A percentile compares a stretch with the other conserved stretches of the same genome.
Evolutionary conservation across 352 stramenopile species (phyloP).

Genomic region (Phytopythium cucurbitacearum): DNA sequence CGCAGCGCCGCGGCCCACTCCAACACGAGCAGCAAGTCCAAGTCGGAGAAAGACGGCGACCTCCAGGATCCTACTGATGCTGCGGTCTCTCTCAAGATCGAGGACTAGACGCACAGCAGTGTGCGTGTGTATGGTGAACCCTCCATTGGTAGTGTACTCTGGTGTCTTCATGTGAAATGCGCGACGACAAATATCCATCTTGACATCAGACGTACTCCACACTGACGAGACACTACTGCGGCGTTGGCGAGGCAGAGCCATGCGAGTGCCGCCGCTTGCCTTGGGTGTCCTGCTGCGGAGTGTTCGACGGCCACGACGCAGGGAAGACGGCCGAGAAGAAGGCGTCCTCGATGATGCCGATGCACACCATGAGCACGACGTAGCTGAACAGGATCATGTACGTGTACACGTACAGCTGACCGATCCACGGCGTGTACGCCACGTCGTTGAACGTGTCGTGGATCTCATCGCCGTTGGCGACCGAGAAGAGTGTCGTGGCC

Average conservation of each 20-base stretch:
- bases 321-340: slow-evolving; percentile 85
- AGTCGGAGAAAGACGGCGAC: slow-evolving; percentile 21
- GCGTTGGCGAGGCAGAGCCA: too few relatives aligned
- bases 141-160: too few relatives aligned
- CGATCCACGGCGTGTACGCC: slow-evolving; percentile 62
- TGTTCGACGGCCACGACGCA: slow-evolving; percentile 38
- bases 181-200: too few relatives aligned
- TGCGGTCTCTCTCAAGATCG: too few relatives aligned
- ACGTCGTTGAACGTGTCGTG: slow-evolving; percentile 81
- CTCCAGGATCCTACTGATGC: slow-evolving; percentile 10
- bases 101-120: too few relatives aligned
- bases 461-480: slow-evolving; percentile 87
- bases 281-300: slow-evolving; percentile 3
- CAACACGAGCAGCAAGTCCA: slow-evolving; percentile 10
- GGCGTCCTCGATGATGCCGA: slow-evolving; percentile 86
- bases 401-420: slow-evolving; percentile 82
- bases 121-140: too few relatives aligned
- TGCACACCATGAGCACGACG: slow-evolving; percentile 87
- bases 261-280: too few relatives aligned
- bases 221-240: too few relatives aligned
- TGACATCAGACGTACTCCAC: too few relatives aligned
- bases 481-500: slow-evolving; percentile 77
- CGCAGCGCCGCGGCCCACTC: slow-evolving; percentile 40
- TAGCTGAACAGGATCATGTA: slow-evolving; percentile 90
- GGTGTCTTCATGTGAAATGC: too few relatives aligned